phyloP scores from a whole-genome alignment of 441 rosid species.

The Raphanus hybrid region DNA sequence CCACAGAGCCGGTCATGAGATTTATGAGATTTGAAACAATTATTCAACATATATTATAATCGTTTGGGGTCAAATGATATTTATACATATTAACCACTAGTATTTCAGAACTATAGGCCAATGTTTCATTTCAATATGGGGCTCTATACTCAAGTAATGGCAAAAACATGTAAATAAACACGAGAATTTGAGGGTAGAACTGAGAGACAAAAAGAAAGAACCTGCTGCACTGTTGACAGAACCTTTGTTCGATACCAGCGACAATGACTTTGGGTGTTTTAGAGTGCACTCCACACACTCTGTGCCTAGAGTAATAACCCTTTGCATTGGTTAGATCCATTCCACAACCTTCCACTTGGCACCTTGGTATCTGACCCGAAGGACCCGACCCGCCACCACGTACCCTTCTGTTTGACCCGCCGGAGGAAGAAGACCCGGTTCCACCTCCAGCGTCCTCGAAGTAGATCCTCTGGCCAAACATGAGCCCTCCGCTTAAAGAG shows the following conservation, averaged over 20 bases:
- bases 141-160: too few relatives aligned
- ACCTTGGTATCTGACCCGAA: constrained; percentile 70
- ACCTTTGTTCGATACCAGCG: constrained; percentile 80
- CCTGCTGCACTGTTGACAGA: constrained; percentile 99
- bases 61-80: too few relatives aligned
- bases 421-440: constrained; percentile 43
- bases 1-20: too few relatives aligned
- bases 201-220: constrained; percentile 23
- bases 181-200: too few relatives aligned
- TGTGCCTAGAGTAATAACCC: constrained; percentile 85
- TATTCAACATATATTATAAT: too few relatives aligned
- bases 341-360: constrained; percentile 88
- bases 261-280: constrained; percentile 84
- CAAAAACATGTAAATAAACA: too few relatives aligned
- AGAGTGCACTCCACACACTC: constrained; percentile 82
- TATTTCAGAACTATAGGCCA: too few relatives aligned
- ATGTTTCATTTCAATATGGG: too few relatives aligned
- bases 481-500: constrained; percentile 57
- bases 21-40: too few relatives aligned
- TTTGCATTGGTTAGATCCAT: constrained; percentile 90
- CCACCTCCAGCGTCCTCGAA: constrained; percentile 55
- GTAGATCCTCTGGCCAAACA: constrained; percentile 71
- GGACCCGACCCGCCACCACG: constrained; percentile 49
- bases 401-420: constrained; percentile 50
- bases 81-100: too few relatives aligned